Conservation (phyloP, 106 monocot species). For the Chionographis japonica region DNA sequence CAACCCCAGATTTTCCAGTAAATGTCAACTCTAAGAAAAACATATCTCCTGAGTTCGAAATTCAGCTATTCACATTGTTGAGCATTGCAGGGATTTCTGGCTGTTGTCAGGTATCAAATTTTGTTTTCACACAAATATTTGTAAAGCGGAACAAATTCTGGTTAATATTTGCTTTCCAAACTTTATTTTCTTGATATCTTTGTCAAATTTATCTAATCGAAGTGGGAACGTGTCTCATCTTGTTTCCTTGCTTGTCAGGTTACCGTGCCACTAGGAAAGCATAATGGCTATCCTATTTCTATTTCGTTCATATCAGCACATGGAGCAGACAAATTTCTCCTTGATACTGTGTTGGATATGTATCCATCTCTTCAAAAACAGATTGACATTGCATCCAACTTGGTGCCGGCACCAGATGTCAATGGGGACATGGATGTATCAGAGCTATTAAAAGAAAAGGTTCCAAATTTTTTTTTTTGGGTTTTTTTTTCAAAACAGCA, state of each 20-base stretch:
- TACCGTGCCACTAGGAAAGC: conserved; percentile 72
- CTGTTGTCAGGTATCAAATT: conserved; percentile 75
- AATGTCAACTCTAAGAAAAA: conserved; percentile 53
- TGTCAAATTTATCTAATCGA: neutral
- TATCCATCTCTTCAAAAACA: conserved; percentile 77
- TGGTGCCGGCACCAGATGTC: conserved; percentile 35
- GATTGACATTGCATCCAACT: conserved; percentile 58
- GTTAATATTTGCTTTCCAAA: too few species aligned
- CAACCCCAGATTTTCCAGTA: conserved; percentile 57
- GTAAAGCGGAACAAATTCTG: too few species aligned
- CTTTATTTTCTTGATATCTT: neutral
- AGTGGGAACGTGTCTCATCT: neutral
- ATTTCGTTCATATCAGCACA: conserved; percentile 82
- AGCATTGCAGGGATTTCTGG: conserved; percentile 89
- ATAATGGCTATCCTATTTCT: conserved; percentile 64
- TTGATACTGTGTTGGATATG: conserved; percentile 80
- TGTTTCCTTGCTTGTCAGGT: conserved; percentile 35
- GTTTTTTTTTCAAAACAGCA: too few species aligned
- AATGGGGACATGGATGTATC: conserved; percentile 73
- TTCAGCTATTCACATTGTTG: conserved; percentile 47
- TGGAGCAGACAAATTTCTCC: conserved; percentile 89
- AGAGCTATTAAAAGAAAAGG: conserved; percentile 95
- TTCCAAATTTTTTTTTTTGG: conserved; percentile 5
- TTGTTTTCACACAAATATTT: neutral
- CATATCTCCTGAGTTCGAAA: conserved; percentile 48